Base-by-base conservation (phyloP, 2,329 filamentous ascomycete genomes). In the Ceratocystis ficicola region DNA sequence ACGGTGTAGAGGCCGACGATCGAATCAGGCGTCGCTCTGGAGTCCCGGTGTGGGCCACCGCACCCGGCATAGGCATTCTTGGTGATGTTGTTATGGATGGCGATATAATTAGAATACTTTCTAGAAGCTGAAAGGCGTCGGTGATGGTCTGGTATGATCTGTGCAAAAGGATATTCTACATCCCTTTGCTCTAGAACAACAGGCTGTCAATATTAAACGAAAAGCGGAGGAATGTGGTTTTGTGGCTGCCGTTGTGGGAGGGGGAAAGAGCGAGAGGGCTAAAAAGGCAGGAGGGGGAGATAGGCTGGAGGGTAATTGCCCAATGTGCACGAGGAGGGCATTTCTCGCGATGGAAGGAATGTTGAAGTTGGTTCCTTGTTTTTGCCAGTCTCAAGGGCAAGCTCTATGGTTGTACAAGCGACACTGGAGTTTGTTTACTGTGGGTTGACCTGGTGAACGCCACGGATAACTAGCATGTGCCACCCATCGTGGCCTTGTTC, bases 1-100 rank as follows among this genome's bases (percentile, higher is more conserved):
- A 91, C 44, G 89, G 89, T 67, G 87, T 92, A 65, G 89, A 92
- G 62, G 89, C 89, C 65, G 84, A 86, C 22, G 88, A 91, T 71
- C 77, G 79, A 67, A 83, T 75, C 52, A 76, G 68, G 62, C 71
- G 71, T 65, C 70, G 69, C 68, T 74, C 72, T 71, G 71, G 72
- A 72, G 73, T 70, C 66, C 75, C 63, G 78, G 77, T 76, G 82
- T 78, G 66, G 80, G 72, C 71, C 78, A 76, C 65, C 74, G 72
- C 67, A 79, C 76, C 61, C 28, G 46, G 63, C 65, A 78, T 70
- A 68, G 77, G 74, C 72, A 79, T 77, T 59, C 30, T 59, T 5
- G 55, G 7, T 70, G 69, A 79, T 70, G 67, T 73, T 75, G 70
- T 76, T 72, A 69, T 75, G 72, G 71, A 77, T 50, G 32, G 41